Base-by-base conservation (phyloP, 768 basidiomycete species). In the Kwoniella dendrophila region DNA sequence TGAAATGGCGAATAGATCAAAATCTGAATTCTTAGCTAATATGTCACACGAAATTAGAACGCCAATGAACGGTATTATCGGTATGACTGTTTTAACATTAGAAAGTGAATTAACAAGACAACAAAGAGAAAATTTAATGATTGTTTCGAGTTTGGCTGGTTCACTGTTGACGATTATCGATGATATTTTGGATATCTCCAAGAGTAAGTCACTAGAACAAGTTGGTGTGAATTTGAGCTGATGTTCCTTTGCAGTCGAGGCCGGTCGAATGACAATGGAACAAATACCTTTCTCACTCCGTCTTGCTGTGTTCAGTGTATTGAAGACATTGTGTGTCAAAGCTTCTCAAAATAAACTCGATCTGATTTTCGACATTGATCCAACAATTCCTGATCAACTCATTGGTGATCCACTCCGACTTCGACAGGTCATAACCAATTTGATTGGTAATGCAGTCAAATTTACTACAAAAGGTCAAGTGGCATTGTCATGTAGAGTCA, bases 51-150 rank as follows among this genome's bases (percentile, higher is more conserved):
- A 94, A 81, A 95, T 94, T 75, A 83, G 95, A 77, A 98, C 96
- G 24, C 96, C 96, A 0, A 99, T 98, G 95, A 99, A 98, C 76
- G 95, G 96, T 74, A 99, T 99, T 79, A 98, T 99, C 69, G 95
- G 95, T n/a, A 93, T 99, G 93, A 99, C 95, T 26, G 93, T 95
- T 79, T 81, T 99, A 59, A 97, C 96, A 10, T 86, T 99, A 22
- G 96, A 99, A 74, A 92, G 90, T 44, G 96, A 99, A 77, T 81
- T 99, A 68, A 96, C 93, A 63, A 82, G 95, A 66, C 90, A 90
- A 38, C 96, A 98, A 79, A 83, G 95, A 63, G 96, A 98, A 82
- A 96, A 93, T 78, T 82, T 99, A 77, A 83, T 96, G 71, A 86
- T 98, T 34, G 96, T 99, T 7, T 94, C 97, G 77, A 92, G 89